Evolutionary conservation across 176 grass and related monocot genomes (phyloP).

Genomic region (Urochloa ruziziensis): DNA sequence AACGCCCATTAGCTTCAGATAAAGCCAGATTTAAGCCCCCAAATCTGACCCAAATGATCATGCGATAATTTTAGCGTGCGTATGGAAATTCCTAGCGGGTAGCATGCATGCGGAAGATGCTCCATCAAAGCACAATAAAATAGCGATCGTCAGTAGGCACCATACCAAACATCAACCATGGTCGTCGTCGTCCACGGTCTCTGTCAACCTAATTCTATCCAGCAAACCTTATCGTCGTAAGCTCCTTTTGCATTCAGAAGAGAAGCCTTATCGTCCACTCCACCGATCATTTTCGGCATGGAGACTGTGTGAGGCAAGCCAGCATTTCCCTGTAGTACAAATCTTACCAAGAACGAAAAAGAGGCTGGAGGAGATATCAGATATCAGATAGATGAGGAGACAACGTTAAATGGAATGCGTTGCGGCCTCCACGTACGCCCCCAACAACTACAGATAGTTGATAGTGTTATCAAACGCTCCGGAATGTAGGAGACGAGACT

Average conservation of each 20-base stretch:
- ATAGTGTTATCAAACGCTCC: background rate
- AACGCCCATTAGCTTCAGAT: background rate
- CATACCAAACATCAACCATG: background rate
- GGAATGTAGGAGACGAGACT: background rate
- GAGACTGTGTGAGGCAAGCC: background rate
- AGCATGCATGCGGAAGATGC: too few species aligned
- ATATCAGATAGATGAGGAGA: too few species aligned
- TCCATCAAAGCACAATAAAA: background rate
- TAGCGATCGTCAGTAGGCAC: background rate
- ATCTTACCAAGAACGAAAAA: slow-evolving; percentile 4
- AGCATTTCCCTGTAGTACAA: background rate
- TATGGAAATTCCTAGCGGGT: too few species aligned
- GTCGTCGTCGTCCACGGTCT: background rate
- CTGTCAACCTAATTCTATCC: background rate
- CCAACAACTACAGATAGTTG: too few species aligned
- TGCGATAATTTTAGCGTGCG: background rate
- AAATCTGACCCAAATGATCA: background rate
- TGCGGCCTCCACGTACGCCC: slow-evolving; percentile 35
- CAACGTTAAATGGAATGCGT: background rate
- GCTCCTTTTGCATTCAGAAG: background rate
- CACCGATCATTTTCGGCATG: slow-evolving; percentile 6
- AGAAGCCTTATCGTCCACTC: background rate
- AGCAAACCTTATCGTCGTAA: slow-evolving; percentile 16
- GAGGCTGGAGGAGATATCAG: background rate
- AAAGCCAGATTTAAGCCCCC: background rate